Evolutionary conservation across 2,329 filamentous ascomycete genomes (phyloP), one percentile per base, ranked within the genome.

Genomic region (Chalaropsis ovoidea): DNA sequence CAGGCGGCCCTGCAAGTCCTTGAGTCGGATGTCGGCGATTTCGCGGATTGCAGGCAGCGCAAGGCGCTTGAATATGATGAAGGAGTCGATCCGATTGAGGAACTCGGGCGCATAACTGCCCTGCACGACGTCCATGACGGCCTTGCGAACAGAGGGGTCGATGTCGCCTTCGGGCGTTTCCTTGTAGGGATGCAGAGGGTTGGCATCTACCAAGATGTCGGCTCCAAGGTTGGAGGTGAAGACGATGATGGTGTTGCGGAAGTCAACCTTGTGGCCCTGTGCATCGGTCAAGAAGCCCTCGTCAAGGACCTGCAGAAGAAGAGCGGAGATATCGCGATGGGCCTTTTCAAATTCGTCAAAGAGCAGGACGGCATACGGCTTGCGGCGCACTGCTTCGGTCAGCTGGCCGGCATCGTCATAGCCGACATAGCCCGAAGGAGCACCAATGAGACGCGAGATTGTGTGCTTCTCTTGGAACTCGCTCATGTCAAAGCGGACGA

Each of bases 341-440:
- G 93, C 94, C 74, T 99, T 97, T 73, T 99, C 94, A 71, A 96
- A 97, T 74, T 97, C 94, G 74, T 99, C 94, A 71, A 99, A 95
- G 1, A 99, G 81, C 0, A 99, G 81, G 0, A 99, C 90, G 0
- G 93, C 92, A 70, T 97, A 97, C 0, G 94, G 94, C 75, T 97
- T 97, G 67, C 94, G 84, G 66, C 94, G 85, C 2, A 99, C 91
- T 3, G 93, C 92, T 76, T 99, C 94, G 0, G 94, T 97, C 11
- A 99, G 81, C 75, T 97, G 94, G 0, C 94, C 94, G 3, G 93
- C 92, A 72, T 97, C 94, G 60, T 99, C 94, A 72, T 97, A 97
- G 10, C 94, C 94, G 31, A 97, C 89, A 72, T 97, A 97, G 24
- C 93, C 93, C 5, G 94, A 93, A 0, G 94, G 94, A 2, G 89